Base-by-base conservation (phyloP, 495 filamentous ascomycete genomes). In the Penicillium subrubescens region DNA sequence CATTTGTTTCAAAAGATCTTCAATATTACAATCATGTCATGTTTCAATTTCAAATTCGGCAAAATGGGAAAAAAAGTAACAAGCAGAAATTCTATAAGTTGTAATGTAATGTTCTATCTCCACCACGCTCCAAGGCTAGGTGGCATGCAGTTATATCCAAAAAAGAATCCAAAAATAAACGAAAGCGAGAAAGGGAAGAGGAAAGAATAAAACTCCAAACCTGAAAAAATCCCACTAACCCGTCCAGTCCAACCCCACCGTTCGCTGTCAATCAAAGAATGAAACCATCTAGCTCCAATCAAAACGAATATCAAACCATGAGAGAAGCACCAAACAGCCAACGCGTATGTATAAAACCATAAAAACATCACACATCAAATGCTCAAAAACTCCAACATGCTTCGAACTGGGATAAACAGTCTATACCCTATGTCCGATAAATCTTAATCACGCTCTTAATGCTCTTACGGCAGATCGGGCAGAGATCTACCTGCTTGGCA, bases 401-500 rank as follows among this genome's bases (percentile, higher is more conserved):
- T 35, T 50, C 29, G 57, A 48, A n/a, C 1, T n/a, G 51, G 25
- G 31, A 54, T 8, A 25, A 51, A 51, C 15, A 34, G 31, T 37
- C 14, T 50, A 54, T 44, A 41, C 14, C 63, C 63, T 67, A 82
- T 61, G 79, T 84, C 61, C 75, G 73, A 68, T 81, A 89, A 54
- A 89, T 80, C 77, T 85, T 87, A 60, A 89, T 82, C 41, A 86
- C 83, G 53, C 71, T 83, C 66, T 82, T 71, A 50, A 90, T 85
- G 59, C 74, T 79, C 77, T 83, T 85, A 63, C 88, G 81, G 66
- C 88, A 90, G 57, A 90, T 84, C 51, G 88, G 88, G 68, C 88
- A 90, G 46, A 79, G 75, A 35, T 88, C 86, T n/a, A 90, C 81
- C 68, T 83, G 81, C 53, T 80, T 81, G 34, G 88, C 88, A 65